Conservation (phyloP, 768 basidiomycete genomes). For the Cystobasidium ongulense region DNA sequence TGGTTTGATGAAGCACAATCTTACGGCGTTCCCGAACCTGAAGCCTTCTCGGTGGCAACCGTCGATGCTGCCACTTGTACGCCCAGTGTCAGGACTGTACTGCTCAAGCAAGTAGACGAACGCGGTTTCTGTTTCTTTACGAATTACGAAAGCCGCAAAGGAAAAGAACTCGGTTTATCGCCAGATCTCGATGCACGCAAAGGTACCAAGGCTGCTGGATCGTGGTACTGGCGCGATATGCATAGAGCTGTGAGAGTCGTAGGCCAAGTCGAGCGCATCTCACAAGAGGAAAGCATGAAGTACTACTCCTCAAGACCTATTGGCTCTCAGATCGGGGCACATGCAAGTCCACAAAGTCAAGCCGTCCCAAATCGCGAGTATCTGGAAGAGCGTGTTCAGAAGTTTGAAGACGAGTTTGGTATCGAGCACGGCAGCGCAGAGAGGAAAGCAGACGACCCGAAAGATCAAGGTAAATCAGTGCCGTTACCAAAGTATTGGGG, state of each 20-base stretch:
- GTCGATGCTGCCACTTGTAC: conserved; percentile 43
- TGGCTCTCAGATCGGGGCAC: conserved; percentile 79
- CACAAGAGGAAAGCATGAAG: conserved; percentile 61
- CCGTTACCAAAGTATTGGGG: conserved; percentile 90
- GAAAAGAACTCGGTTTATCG: conserved; percentile 51
- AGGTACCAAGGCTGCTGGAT: conserved; percentile 72
- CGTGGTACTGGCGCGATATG: conserved; percentile 86
- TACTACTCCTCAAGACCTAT: conserved; percentile 77
- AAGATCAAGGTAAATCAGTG: conserved; percentile 48
- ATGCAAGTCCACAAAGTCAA: conserved; percentile 82
- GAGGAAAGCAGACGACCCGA: conserved; percentile 19
- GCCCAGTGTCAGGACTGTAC: conserved; percentile 79
- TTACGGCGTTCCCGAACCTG: conserved; percentile 32
- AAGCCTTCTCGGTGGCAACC: conserved; percentile 31
- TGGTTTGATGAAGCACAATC: conserved; percentile 28
- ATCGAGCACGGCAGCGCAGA: conserved; percentile 42
- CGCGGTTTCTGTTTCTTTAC: conserved; percentile 90
- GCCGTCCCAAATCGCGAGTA: conserved; percentile 62
- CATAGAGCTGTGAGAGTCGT: conserved; percentile 72
- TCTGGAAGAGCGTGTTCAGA: conserved; percentile 57
- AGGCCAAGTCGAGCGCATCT: conserved; percentile 73
- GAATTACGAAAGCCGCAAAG: conserved; percentile 91
- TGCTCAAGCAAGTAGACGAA: conserved; percentile 78
- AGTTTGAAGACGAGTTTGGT: conserved; percentile 56
- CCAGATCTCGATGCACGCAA: conserved; percentile 40